Evolutionary conservation across 805 yeast genomes (phyloP), one percentile per base, ranked within the genome.

Genomic region (Sungouiozyma intestinalis): DNA sequence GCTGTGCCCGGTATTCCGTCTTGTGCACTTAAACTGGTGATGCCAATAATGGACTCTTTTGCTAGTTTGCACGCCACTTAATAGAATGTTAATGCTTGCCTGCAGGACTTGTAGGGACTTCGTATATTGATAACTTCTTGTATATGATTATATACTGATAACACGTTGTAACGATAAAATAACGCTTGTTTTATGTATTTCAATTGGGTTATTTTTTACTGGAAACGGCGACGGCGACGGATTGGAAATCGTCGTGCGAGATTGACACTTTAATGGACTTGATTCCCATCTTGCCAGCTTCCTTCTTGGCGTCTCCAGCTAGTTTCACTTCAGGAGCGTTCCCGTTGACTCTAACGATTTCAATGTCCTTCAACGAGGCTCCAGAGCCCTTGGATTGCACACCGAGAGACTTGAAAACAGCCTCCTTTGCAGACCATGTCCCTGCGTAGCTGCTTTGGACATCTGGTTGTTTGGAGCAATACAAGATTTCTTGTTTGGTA

Each of bases 391-490:
- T 76, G 38, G 94, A 79, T 58, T 76, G 74, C 48, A 85, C 94
- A 47, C 92, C 88, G 58, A 92, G 72, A 16, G 95, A 85, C 71
- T 92, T 92, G 80, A 92, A 92, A 31, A 88, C 97, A 35, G 99
- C 98, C 70, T 92, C 99, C 69, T 92, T 92, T 36, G 98, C 98
- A 24, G 96, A 85, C 99, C 99, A 92, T 36, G 94, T 83, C 38
- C 99, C 99, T 20, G 98, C 87, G 66, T 75, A 92, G 3, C 97
- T 85, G 13, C 97, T 85, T 57, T 78, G 83, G 40, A 92, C 85
- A 50, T 73, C 73, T 35, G 97, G 72, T 27, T 96, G 78, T 29
- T 69, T 59, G 46, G 64, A 52, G 64, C 97, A 87, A 72, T 92
- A 92, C 31, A 68, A 70, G 51, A 81, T 79, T 71, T 92, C 99